Percentiles rank a stretch among this genome's conserved stretches.
These are phyloP conservation scores for Theileria annulata DNA, from an alignment of 169 alveolate species.

Conservation along the genomic window DNA sequence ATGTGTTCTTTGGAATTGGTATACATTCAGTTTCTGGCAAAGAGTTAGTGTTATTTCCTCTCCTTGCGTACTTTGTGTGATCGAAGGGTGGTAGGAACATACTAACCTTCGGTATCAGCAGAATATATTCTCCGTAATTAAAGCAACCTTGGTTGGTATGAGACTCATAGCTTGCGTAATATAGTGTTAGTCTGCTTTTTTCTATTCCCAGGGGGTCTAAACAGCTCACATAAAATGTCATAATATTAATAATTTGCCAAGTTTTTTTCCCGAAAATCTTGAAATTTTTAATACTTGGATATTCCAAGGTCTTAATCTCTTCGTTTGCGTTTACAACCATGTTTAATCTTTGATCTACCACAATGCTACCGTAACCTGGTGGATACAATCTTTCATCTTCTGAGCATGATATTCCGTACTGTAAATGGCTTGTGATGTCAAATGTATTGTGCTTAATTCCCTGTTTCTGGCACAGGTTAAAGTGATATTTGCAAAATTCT, in stretches of 20 bases:
- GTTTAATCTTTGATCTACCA: not conserved
- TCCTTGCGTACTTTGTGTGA: not conserved
- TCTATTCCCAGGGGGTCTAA: conserved; percentile 1
- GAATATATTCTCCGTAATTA: not conserved
- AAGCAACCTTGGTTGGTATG: not conserved
- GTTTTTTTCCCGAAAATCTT: not conserved
- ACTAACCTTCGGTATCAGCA: not conserved
- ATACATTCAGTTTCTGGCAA: conserved; percentile 6
- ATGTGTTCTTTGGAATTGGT: not conserved
- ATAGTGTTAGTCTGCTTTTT: not conserved
- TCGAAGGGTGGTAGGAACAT: conserved; percentile 9
- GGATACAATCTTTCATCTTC: conserved; percentile 13
- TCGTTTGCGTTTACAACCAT: not conserved
- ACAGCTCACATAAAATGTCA: not conserved
- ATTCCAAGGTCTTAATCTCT: not conserved
- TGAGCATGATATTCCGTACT: not conserved
- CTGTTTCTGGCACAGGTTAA: not conserved
- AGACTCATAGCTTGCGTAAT: not conserved
- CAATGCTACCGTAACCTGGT: not conserved
- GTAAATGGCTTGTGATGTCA: not conserved
- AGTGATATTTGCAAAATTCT: not conserved
- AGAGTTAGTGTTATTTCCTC: not conserved
- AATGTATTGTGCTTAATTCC: not conserved
- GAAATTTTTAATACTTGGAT: not conserved
- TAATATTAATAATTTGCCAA: not conserved